Evolutionary conservation across 805 yeast species (phyloP), one percentile per base, ranked within the genome.

Genomic region (Saccharomycopsis sp.): DNA sequence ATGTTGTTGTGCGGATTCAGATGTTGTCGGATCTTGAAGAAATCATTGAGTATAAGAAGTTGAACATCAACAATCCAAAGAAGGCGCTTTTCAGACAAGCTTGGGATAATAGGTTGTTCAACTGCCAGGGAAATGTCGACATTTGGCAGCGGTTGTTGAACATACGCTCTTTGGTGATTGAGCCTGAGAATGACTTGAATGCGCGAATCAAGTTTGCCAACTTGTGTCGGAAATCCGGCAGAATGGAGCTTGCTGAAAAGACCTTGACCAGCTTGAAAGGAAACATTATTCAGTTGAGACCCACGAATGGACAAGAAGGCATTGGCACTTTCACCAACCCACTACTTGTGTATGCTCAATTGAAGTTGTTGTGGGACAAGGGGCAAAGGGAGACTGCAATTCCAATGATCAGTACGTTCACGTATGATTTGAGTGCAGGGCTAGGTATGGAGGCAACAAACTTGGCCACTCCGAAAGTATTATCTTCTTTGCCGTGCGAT

Each of bases 131-230:
- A 52, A 92, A 92, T 62, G 97, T 92, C 38, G 99, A 92, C 62
- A 87, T 88, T n/a, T 92, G 99, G 98, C 96, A 89, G 58, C 69
- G 96, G 54, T 80, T 92, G 76, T 69, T 92, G 46, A 84, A 88
- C 57, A 95, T 89, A 2, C 71, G 98, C 42, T 89, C 96, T 0
- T 67, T 92, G 35, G 97, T 92, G 10, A 83, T 92, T 34, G 80
- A 81, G 49, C 99, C 98, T 2, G 85, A 88, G 50, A 94, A 92
- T 53, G 96, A 92, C 56, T 82, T 88, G 92, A 92, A 84, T 40
- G 85, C 88, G 74, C 87, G 97, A 96, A 89, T 92, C 53, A 88
- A 92, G 59, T 94, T 92, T 68, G 97, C 98, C 16, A 92, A 92
- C 54, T 65, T 92, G 43, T 87, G 97, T 57, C 73, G 98, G 48